Conservation (phyloP, 2,329 filamentous ascomycete genomes). For the Leptographium galeiforme region DNA sequence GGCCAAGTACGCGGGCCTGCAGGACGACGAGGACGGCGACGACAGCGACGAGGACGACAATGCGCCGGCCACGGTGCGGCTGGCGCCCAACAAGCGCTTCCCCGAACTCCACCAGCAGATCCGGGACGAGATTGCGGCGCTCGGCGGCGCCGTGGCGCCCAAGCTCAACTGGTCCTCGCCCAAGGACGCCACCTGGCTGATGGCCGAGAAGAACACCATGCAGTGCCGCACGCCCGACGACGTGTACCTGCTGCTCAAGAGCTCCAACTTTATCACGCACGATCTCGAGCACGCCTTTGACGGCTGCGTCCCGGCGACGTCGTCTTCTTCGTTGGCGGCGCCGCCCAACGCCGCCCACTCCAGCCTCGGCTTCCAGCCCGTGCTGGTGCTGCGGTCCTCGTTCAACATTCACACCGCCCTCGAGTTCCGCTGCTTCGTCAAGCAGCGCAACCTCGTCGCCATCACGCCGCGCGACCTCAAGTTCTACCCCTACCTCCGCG, state of each 20-base stretch:
- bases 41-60: conserved; percentile 35
- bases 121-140: conserved; percentile 60
- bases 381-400: conserved; percentile 77
- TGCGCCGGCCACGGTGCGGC: conserved; percentile 24
- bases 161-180: conserved; percentile 97
- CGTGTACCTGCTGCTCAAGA: conserved; percentile 86
- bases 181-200: conserved; percentile 92
- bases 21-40: conserved; percentile 33
- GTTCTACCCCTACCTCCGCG: conserved; percentile 67
- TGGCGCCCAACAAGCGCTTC: conserved; percentile 44
- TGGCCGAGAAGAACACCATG: conserved; percentile 70
- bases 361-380: conserved; percentile 46
- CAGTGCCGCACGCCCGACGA: conserved; percentile 83
- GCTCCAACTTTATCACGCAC: conserved; percentile 86
- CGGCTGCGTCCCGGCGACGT: conserved; percentile 19
- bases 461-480: conserved; percentile 85
- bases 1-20: conserved; percentile 16
- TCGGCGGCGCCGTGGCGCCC: conserved; percentile 76
- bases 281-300: conserved; percentile 91
- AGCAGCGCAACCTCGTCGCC: conserved; percentile 63
- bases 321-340: neutral
- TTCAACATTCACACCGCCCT: conserved; percentile 80
- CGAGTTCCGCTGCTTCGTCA: conserved; percentile 93
- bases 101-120: conserved; percentile 65
- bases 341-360: conserved; percentile 9